A percentile compares a stretch with the other conserved stretches of the same genome.
These are phyloP conservation scores for Penstemon davidsonii DNA, from an alignment of 257 asterid species.

Conservation along the genomic window DNA sequence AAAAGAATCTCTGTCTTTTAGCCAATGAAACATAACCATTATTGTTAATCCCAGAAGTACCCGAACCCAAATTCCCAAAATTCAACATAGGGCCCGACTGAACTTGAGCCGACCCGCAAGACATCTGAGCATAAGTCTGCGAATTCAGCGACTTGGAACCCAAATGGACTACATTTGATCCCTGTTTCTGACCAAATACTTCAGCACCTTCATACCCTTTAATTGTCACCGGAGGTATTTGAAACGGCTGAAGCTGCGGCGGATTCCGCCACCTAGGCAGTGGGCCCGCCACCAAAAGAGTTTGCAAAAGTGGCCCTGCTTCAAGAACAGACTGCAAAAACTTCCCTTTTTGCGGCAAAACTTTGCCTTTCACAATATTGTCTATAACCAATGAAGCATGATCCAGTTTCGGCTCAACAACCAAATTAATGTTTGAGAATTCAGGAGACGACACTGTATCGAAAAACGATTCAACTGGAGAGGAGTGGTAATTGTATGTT, in stretches of 20 bases:
- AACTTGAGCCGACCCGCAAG: conserved; percentile 50
- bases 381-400: conserved; percentile 50
- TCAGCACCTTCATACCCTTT: conserved; percentile 36
- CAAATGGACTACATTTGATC: conserved; percentile 28
- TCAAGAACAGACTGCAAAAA: conserved; percentile 60
- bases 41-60: conserved; percentile 31
- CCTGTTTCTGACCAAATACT: conserved; percentile 26
- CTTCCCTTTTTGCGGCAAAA: conserved; percentile 61
- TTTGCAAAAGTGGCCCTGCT: conserved; percentile 67
- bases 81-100: conserved; percentile 40
- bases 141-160: conserved; percentile 20
- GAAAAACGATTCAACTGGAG: conserved; percentile 49
- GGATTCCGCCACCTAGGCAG: conserved; percentile 90
- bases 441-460: conserved; percentile 58
- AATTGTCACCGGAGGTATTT: conserved; percentile 54
- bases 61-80: conserved; percentile 28
- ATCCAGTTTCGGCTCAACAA: conserved; percentile 31
- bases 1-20: conserved; percentile 56
- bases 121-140: conserved; percentile 41
- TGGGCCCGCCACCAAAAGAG: conserved; percentile 74
- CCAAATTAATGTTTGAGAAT: conserved; percentile 40
- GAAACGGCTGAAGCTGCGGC: conserved; percentile 57
- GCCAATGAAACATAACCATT: conserved; percentile 32
- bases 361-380: conserved; percentile 43
- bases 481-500: conserved; percentile 48